Evolutionary conservation across 73 alveolate genomes (phyloP).

Genomic region (Blepharisma japonicum): DNA sequence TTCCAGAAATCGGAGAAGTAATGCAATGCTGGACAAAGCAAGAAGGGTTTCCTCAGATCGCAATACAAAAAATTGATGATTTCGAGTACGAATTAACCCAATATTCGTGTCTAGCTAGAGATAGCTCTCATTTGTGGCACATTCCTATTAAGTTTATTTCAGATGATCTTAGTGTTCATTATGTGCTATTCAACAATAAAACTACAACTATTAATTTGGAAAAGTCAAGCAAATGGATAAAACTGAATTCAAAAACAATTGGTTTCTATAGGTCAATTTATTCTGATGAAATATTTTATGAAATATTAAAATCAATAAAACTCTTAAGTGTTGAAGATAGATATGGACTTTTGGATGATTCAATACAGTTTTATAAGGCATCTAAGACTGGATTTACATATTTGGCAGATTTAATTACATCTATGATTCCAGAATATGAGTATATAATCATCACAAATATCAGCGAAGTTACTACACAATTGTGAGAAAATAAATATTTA

Average conservation of each 20-base stretch:
- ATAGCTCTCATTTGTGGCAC: conserved; percentile 19
- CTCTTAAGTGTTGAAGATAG: not conserved
- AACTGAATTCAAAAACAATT: not conserved
- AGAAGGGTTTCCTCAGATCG: conserved; percentile 40
- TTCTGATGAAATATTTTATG: not conserved
- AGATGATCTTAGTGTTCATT: not conserved
- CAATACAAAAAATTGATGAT: not conserved
- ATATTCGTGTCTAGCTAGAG: not conserved
- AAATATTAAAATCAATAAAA: not conserved
- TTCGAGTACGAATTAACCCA: not conserved
- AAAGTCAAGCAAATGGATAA: not conserved
- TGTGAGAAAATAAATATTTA: not conserved
- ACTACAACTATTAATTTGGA: not conserved
- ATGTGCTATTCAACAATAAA: not conserved
- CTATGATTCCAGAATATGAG: conserved; percentile 11
- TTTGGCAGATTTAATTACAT: not conserved
- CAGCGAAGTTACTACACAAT: not conserved
- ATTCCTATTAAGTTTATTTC: conserved; percentile 37
- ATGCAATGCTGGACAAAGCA: conserved; percentile 60
- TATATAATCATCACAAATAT: not conserved
- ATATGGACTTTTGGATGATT: conserved; percentile 5
- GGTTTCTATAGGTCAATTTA: not conserved
- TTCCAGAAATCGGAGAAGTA: conserved; percentile 44
- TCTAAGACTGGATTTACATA: not conserved
- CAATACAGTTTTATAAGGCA: not conserved